Percentiles rank a stretch among this genome's conserved stretches.
phyloP scores from a whole-genome alignment of 2,329 filamentous ascomycete genomes.

The Cladosporium sp. region DNA sequence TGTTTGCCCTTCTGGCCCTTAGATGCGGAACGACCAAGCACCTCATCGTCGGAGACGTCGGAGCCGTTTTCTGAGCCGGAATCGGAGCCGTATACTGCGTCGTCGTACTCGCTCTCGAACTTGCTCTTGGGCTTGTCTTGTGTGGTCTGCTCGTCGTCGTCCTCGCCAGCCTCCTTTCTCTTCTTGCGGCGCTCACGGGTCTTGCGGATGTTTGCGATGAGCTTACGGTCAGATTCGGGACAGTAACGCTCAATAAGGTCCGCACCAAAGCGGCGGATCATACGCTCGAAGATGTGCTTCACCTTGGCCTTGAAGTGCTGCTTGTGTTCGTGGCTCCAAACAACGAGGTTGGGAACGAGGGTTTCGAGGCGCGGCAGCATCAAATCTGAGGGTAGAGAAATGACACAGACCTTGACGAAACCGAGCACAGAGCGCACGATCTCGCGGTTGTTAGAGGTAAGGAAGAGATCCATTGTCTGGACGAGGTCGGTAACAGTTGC shows the following conservation, averaged over 20 bases:
- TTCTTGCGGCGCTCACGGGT: constrained; percentile 87
- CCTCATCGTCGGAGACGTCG: constrained; percentile 65
- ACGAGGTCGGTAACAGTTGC: constrained; percentile 80
- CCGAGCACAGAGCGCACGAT: constrained; percentile 93
- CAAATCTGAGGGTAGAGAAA: constrained; percentile 76
- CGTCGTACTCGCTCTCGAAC: constrained; percentile 92
- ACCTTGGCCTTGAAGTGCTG: constrained; percentile 96
- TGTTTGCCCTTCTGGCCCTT: constrained; percentile 51
- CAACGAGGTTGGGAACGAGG: constrained; percentile 85
- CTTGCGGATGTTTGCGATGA: constrained; percentile 93
- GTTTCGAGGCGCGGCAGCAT: constrained; percentile 75
- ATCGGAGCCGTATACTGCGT: constrained; percentile 78
- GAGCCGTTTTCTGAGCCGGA: constrained; percentile 58
- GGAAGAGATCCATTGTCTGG: constrained; percentile 92
- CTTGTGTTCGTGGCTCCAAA: constrained; percentile 98
- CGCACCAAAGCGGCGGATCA: constrained; percentile 87
- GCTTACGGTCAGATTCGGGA: constrained; percentile 83
- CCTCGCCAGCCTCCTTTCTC: constrained; percentile 71
- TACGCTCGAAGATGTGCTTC: constrained; percentile 94
- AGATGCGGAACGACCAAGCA: constrained; percentile 50
- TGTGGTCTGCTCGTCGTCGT: constrained; percentile 58
- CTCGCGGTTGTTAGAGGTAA: constrained; percentile 94
- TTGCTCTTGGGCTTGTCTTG: constrained; percentile 55
- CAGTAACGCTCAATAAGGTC: constrained; percentile 77
- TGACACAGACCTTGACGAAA: constrained; percentile 94